These are phyloP conservation scores for Eucalyptus sp. DNA, from an alignment of 345 rosid species.

Conservation along the genomic window DNA sequence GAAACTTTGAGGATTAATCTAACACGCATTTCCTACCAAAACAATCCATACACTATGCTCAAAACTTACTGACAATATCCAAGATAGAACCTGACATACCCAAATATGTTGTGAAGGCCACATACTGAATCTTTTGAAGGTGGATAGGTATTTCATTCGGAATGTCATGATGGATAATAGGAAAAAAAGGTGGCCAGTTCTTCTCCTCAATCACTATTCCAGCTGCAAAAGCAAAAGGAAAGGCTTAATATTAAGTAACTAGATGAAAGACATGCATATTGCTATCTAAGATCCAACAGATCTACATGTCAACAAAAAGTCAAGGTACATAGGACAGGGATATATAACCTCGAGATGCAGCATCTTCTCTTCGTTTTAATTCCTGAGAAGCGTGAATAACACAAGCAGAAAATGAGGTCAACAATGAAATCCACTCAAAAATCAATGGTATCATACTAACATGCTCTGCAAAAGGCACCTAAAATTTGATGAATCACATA, in stretches of 20 bases:
- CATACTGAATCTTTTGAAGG: constrained; percentile 72
- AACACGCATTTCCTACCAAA: not conserved
- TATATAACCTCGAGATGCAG: constrained; percentile 40
- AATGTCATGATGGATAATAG: constrained; percentile 92
- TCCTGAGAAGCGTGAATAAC: constrained; percentile 37
- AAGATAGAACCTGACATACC: constrained; percentile 27
- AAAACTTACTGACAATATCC: not conserved
- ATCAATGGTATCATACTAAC: not conserved
- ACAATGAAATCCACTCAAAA: not conserved
- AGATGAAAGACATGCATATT: not conserved
- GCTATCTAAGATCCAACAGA: not conserved
- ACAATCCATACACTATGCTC: not conserved
- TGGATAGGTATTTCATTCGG: constrained; percentile 90
- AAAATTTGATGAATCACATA: not conserved
- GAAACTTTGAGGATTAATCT: not conserved
- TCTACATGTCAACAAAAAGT: not conserved
- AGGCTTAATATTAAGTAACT: not conserved
- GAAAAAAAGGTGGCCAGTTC: constrained; percentile 95
- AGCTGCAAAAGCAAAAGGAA: constrained; percentile 39
- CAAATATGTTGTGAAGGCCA: constrained; percentile 82
- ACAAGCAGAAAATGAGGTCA: not conserved
- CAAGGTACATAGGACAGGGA: not conserved
- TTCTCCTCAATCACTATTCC: constrained; percentile 90
- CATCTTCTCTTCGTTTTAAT: constrained; percentile 82
- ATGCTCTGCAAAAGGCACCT: not conserved